Base-by-base conservation (phyloP, 352 stramenopile species). In the Phytophthora ramorum region DNA sequence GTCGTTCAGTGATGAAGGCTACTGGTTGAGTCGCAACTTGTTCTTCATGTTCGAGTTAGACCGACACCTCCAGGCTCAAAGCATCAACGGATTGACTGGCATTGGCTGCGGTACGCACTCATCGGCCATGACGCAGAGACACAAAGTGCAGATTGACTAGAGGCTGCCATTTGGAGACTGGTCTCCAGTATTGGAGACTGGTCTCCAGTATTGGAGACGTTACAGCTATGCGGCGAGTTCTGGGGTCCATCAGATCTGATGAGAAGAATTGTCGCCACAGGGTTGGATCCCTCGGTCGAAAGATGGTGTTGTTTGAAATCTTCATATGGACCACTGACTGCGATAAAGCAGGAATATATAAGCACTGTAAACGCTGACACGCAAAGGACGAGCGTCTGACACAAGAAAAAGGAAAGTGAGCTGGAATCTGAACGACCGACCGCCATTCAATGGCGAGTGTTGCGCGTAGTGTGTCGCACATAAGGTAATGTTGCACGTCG, bases 241-340 rank as follows among this genome's bases (percentile, higher is more conserved):
- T n/a, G 30, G 69, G 54, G 62, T 79, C 66, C 71, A 73, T 79
- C 71, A 79, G 66, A 79, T 76, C 71, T 79, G 51, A 12, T 72
- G 43, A 73, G 71, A 79, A 34, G 16, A 51, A 62, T 75, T 76
- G 3, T 79, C 71, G 66, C 71, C 71, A 79, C 48, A 43, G 71
- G 70, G 63, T 68, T 69, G 71, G 66, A 79, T 46, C 63, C 66
- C 71, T 79, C 71, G 66, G 71, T 76, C 66, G 62, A 79, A 79
- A 79, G 71, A 79, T 76, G 66, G 71, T 78, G 66, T 75, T 78
- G 41, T 72, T 73, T 73, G 32, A 53, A 66, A 50, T 72, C 71
- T 61, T 75, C 66, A 66, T 20, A 4, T 66, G 66, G 66, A 75
- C 71, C 66, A 66, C 66, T 19, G 1, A 32, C 19, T 19, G 7